These are phyloP conservation scores for Tricholoma terreum DNA, from an alignment of 768 basidiomycete genomes.

Conservation along the genomic window DNA sequence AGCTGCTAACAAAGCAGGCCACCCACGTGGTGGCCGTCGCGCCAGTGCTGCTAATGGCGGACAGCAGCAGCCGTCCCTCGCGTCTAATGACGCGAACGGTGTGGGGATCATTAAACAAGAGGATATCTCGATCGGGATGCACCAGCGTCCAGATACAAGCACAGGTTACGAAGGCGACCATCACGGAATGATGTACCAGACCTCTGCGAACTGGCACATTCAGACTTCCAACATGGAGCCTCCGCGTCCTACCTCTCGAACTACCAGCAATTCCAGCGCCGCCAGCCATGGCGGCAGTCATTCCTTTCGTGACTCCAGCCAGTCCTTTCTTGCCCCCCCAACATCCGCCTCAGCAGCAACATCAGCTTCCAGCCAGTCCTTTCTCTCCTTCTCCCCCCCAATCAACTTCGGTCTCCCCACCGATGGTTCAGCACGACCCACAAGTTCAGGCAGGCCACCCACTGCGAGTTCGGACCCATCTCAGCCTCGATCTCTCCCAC, in stretches of 20 bases:
- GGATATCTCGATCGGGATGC: conserved; percentile 28
- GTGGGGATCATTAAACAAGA: conserved; percentile 40
- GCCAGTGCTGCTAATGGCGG: background rate
- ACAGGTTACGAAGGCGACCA: conserved; percentile 65
- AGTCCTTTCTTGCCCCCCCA: conserved; percentile 75
- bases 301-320: conserved; percentile 79
- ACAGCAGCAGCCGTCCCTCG: background rate
- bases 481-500: conserved; percentile 50
- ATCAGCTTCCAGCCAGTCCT: conserved; percentile 56
- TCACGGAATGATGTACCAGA: conserved; percentile 29
- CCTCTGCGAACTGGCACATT: conserved; percentile 34
- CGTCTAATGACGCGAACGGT: conserved; percentile 5
- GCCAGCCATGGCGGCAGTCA: conserved; percentile 37
- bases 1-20: conserved; percentile 43
- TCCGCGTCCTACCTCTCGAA: conserved; percentile 4
- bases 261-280: conserved; percentile 8
- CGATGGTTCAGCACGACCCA: conserved; percentile 23
- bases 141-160: conserved; percentile 61
- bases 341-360: conserved; percentile 32
- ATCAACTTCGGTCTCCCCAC: conserved; percentile 29
- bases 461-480: conserved; percentile 41
- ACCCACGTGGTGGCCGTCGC: conserved; percentile 10
- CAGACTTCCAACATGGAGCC: conserved; percentile 36
- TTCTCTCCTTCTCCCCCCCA: conserved; percentile 53
- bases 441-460: conserved; percentile 47